Evolutionary conservation across 129 eudicot genomes (phyloP), one percentile per base, ranked within the genome.

Genomic region (Glebionis coronaria): DNA sequence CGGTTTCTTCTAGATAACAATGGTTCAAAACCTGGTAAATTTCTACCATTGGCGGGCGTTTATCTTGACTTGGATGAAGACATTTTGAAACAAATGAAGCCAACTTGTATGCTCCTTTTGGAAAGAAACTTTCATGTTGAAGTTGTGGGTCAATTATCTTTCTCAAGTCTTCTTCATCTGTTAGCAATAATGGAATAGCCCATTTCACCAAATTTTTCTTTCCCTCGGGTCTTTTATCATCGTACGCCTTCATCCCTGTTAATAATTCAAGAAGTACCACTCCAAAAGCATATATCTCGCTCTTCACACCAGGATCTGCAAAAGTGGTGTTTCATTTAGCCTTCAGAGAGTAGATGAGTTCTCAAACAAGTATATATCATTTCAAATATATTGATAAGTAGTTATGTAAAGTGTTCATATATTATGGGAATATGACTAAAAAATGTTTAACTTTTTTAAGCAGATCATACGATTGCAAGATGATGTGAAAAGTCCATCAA

Each of bases 281-380:
- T 29, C 83, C 83, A 70, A 78, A 74, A 38, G 74, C 49, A 69
- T 78, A 82, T 35, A 82, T 68, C 57, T 82, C 80, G 7, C 70
- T 74, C 73, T 70, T 61, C 45, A 78, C 27, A 16, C 67, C 62
- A 44, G 7, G 21, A 63, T 44, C 76, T 70, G 67, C 54, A 12
- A 46, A 63, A 70, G 7, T 78, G 49, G 56, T 46, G 9, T 46
- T 44, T 11, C 38, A 28, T 42, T 7, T 4, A 46, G 15, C 14
- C 52, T 46, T 46, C 52, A 0, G 5, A 15, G 40, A 31, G 40
- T 31, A 31, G 5, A 35, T 35, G 9, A 35, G 42, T 35, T 35
- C 42, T 35, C 42, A 35, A 35, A 35, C 42, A 35, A 35, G 42
- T 35, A 9, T 9, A 35, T 35, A 35, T 35, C 9, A 35, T 35